A percentile compares a stretch with the other conserved stretches of the same genome.
Conservation (phyloP, 306 rosid genomes). For the Trifolium dubium region DNA sequence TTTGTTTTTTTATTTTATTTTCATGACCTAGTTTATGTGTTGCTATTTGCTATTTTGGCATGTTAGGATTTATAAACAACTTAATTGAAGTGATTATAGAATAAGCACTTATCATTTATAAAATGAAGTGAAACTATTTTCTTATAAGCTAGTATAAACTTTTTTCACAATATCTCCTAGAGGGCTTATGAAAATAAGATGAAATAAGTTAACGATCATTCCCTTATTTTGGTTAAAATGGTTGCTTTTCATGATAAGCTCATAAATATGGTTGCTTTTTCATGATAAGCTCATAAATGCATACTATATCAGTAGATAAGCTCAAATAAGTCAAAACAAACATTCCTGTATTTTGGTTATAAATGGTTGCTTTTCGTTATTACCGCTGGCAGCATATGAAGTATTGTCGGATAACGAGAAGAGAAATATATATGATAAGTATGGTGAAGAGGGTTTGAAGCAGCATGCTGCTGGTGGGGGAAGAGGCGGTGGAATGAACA, state of each 20-base stretch:
- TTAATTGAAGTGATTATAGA: not conserved
- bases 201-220: not conserved
- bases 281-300: no score
- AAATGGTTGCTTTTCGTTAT: conserved; percentile 34
- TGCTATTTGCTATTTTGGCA: not conserved
- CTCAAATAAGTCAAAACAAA: not conserved
- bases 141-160: not conserved
- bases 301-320: not conserved
- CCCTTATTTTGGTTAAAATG: no score
- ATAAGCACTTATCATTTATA: not conserved
- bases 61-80: not conserved
- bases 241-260: no score
- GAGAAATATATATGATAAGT: conserved; percentile 79
- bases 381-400: conserved; percentile 69
- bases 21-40: conserved; percentile 3
- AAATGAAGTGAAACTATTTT: not conserved
- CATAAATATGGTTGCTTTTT: no score
- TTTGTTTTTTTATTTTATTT: not conserved
- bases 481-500: conserved; percentile 91
- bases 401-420: conserved; percentile 85
- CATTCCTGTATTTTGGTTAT: not conserved
- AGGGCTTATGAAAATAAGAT: not conserved
- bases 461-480: conserved; percentile 96
- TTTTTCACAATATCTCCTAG: not conserved
- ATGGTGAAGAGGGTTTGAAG: conserved; percentile 96